These are phyloP conservation scores for Didymella pomorum DNA, from an alignment of 2,329 filamentous ascomycete genomes.

Conservation along the genomic window DNA sequence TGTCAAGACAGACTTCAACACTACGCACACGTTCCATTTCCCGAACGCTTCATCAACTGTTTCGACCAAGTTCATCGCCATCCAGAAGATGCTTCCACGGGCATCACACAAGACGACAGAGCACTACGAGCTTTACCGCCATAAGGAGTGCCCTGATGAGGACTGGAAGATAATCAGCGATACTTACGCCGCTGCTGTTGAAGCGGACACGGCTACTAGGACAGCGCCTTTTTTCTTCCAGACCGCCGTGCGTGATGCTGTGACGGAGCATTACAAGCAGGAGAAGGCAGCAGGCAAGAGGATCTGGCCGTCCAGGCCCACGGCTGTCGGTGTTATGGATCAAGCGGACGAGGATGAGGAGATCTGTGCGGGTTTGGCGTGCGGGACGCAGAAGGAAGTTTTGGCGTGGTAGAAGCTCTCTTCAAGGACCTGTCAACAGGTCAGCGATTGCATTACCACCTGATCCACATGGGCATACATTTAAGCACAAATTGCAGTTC, in stretches of 20 bases:
- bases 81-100: slow-evolving; percentile 1
- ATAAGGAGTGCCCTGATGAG: slow-evolving; percentile 64
- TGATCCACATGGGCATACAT: too few species aligned
- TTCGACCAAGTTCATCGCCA: slow-evolving; percentile 2
- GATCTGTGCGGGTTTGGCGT: slow-evolving; percentile 4
- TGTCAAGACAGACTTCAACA: not conserved
- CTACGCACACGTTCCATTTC: not conserved
- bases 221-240: not conserved
- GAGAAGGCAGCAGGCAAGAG: slow-evolving; percentile 7
- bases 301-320: slow-evolving; percentile 8
- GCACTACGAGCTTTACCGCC: slow-evolving; percentile 64
- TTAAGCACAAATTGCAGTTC: too few species aligned
- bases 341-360: slow-evolving; percentile 10
- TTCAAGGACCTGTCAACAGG: too few species aligned
- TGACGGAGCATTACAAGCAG: slow-evolving; percentile 8
- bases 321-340: not conserved
- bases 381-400: slow-evolving; percentile 5
- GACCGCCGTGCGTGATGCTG: not conserved
- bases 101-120: slow-evolving; percentile 3
- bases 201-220: not conserved
- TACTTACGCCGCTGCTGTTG: slow-evolving; percentile 67
- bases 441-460: too few species aligned
- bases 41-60: slow-evolving; percentile 4
- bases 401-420: slow-evolving; percentile 8
- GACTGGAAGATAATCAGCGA: slow-evolving; percentile 62